Evolutionary conservation across 2,329 filamentous ascomycete species (phyloP).

Genomic region (Allantophomopsis lycopodina): DNA sequence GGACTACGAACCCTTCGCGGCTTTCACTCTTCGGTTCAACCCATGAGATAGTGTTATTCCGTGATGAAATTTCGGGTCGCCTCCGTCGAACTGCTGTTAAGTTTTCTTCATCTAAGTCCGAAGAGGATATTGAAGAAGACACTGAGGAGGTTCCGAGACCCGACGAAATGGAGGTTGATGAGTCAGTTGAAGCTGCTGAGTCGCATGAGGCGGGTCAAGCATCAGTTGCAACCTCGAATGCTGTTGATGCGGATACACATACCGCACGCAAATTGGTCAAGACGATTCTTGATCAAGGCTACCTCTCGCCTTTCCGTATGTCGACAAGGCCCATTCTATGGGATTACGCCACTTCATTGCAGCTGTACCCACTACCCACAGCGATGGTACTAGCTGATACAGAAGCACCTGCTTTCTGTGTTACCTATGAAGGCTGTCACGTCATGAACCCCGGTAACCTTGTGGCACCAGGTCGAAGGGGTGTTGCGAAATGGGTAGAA

Average conservation of each 20-base stretch:
- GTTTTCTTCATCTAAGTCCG: conserved; percentile 35
- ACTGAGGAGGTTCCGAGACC: conserved; percentile 7
- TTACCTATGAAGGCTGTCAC: conserved; percentile 91
- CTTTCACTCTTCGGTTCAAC: conserved; percentile 75
- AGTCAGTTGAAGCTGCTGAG: conserved; percentile 8
- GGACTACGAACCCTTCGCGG: conserved; percentile 78
- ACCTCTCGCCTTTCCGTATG: conserved; percentile 78
- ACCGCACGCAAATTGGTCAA: conserved; percentile 72
- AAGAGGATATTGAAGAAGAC: conserved; percentile 20
- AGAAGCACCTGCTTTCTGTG: conserved; percentile 66
- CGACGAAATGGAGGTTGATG: conserved; percentile 30
- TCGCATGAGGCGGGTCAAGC: conserved; percentile 4
- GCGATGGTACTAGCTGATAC: conserved; percentile 72
- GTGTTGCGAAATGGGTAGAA: conserved; percentile 73
- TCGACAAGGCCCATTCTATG: conserved; percentile 70
- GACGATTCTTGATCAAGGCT: conserved; percentile 81
- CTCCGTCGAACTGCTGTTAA: conserved; percentile 65
- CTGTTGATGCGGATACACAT: conserved; percentile 21
- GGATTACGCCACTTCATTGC: conserved; percentile 67
- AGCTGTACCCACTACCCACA: conserved; percentile 80
- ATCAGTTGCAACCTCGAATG: neutral
- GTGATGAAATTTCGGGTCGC: conserved; percentile 74
- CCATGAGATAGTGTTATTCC: conserved; percentile 75
- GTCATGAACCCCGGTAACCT: conserved; percentile 85
- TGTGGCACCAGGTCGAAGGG: conserved; percentile 53